A percentile compares a stretch with the other conserved stretches of the same genome.
Conservation (phyloP, 2,329 filamentous ascomycete species). For the Fusarium metavorans region DNA sequence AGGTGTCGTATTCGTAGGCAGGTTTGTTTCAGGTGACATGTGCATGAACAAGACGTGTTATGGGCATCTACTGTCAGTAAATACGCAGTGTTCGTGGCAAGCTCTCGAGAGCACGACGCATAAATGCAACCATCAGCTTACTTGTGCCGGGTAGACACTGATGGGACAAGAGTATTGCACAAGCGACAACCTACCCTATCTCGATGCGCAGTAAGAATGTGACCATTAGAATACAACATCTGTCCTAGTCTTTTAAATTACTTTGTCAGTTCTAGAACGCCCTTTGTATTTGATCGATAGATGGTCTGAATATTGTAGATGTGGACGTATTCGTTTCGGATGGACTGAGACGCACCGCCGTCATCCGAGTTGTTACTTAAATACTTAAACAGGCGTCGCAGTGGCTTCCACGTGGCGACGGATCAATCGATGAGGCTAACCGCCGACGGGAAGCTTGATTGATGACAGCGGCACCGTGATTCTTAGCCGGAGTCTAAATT, state of each 20-base stretch:
- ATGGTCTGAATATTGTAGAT: not conserved
- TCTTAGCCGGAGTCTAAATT: not conserved
- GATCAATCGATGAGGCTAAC: not conserved
- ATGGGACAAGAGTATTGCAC: not conserved
- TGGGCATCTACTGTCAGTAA: not conserved
- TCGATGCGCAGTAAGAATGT: not conserved
- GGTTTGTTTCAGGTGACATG: not conserved
- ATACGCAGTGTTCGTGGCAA: not conserved
- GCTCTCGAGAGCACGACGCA: not conserved
- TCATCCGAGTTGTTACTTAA: not conserved
- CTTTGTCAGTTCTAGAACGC: not conserved
- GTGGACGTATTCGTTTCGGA: not conserved
- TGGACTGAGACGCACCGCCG: not conserved
- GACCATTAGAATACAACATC: too few relatives aligned
- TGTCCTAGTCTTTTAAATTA: too few relatives aligned
- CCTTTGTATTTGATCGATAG: not conserved
- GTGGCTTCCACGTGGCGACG: not conserved
- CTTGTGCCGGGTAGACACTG: not conserved
- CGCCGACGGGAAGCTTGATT: not conserved
- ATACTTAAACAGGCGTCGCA: not conserved
- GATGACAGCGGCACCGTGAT: not conserved
- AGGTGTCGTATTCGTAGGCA: not conserved
- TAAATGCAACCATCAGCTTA: not conserved
- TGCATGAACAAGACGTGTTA: not conserved
- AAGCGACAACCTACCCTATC: not conserved